phyloP scores from a whole-genome alignment of 192 early-diverging fungal genomes.

The Umbelopsis sp. region DNA sequence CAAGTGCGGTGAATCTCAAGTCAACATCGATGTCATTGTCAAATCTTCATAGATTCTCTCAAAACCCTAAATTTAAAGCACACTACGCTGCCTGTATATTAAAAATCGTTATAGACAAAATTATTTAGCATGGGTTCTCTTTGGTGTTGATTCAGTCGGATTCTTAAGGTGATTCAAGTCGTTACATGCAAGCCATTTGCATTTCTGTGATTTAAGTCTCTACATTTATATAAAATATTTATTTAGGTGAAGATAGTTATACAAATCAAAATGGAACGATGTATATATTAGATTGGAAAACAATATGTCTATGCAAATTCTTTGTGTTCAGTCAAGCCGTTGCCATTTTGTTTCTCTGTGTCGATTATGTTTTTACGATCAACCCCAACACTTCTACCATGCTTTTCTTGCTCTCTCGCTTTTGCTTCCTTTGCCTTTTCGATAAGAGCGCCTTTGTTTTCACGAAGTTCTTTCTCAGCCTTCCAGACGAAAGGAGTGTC shows the following conservation, averaged over 20 bases:
- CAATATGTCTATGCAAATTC: background rate
- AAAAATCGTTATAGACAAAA: conserved; percentile 2
- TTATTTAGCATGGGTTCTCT: background rate
- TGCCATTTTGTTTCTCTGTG: background rate
- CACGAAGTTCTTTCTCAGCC: conserved; percentile 26
- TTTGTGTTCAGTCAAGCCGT: background rate
- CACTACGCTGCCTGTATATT: background rate
- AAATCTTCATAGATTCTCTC: background rate
- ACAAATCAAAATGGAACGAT: background rate
- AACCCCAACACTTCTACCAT: background rate
- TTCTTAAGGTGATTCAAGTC: too few relatives aligned
- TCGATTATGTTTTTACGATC: background rate
- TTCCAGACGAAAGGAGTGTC: conserved; percentile 31
- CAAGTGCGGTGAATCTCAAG: conserved; percentile 20
- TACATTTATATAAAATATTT: too few relatives aligned
- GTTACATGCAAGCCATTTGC: too few relatives aligned
- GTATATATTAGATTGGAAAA: background rate
- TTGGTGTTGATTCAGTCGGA: too few relatives aligned
- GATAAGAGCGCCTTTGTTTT: background rate
- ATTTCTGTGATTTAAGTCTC: too few relatives aligned
- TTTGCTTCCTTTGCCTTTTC: background rate
- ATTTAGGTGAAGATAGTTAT: background rate
- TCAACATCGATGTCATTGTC: conserved; percentile 23
- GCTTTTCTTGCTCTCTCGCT: background rate
- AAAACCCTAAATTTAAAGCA: background rate